Evolutionary conservation across 148 eudicot genomes (phyloP), one percentile per base, ranked within the genome.

Genomic region (Pharnaceum exiguum): DNA sequence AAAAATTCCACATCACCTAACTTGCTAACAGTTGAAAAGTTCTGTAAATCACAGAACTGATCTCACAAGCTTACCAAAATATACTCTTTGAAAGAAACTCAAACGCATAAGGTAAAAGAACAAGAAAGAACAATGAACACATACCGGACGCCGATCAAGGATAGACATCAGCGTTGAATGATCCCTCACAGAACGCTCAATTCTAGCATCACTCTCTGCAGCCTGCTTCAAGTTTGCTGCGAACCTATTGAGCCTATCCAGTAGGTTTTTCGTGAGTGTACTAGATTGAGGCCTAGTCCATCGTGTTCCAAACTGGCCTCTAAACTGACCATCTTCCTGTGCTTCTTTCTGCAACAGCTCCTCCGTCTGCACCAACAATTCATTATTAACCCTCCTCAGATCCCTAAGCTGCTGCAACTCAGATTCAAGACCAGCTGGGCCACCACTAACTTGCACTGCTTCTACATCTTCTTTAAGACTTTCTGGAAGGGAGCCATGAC

Each of bases 271-370:
- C 29, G 96, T 93, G 35, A 93, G 76, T 52, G 99, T 93, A 75
- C 82, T 80, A 23, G 99, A 93, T 46, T 89, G 99, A 51, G 99
- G 99, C 65, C 96, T 83, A 60, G 99, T 93, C 99, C 99, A 93
- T 35, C 96, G 79, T 33, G 87, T 83, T 52, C 99, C 96, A 64
- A 89, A 93, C 68, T 93, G 99, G 62, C 66, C 77, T 75, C 96
- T 85, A 64, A 93, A 93, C 44, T 93, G 95, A 60, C 82, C 77
- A 75, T 93, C 99, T 71, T 93, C 95, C 47, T 82, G 75, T 30
- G 85, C 83, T 71, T 93, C 99, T 79, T 93, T 89, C 77, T 93
- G 96, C 70, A 93, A 65, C 42, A 79, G 82, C 80, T 93, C 99
- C 82, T 93, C 99, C 18, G 94, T 82, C 71, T 86, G 99, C 27